phyloP scores from a whole-genome alignment of 148 eudicot species.

The Polygonum aviculare region DNA sequence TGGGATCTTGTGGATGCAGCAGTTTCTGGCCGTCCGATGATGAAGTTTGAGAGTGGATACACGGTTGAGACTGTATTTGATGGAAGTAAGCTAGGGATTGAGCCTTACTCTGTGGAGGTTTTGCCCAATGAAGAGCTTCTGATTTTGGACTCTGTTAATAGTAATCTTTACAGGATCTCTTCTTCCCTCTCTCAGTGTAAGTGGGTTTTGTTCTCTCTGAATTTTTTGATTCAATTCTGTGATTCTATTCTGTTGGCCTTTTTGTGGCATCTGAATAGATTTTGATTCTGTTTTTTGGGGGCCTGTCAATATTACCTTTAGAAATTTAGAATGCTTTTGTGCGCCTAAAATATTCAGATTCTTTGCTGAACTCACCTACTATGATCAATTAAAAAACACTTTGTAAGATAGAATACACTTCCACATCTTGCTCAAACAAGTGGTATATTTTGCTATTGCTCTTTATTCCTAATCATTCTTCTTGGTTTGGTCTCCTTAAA shows the following conservation, averaged over 20 bases:
- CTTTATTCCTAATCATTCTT: not conserved
- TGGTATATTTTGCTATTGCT: not conserved
- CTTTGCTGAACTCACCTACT: not conserved
- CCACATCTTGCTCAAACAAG: too few species aligned
- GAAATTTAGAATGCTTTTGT: not conserved
- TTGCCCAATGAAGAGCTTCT: constrained; percentile 77
- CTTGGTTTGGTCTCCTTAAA: not conserved
- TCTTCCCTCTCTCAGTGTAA: constrained; percentile 86
- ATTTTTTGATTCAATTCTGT: not conserved
- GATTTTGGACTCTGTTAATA: constrained; percentile 83
- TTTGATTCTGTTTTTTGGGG: not conserved
- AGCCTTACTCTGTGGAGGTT: constrained; percentile 73
- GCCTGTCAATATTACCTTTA: not conserved
- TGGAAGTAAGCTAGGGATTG: constrained; percentile 97
- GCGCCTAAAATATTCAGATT: not conserved
- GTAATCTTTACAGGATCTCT: constrained; percentile 85
- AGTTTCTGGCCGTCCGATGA: constrained; percentile 66
- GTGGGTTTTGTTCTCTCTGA: constrained; percentile 14
- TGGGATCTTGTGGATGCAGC: constrained; percentile 34
- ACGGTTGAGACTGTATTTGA: constrained; percentile 96
- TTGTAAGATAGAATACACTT: not conserved
- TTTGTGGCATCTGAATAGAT: not conserved
- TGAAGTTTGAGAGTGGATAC: constrained; percentile 97
- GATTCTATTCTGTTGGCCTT: not conserved
- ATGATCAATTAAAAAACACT: not conserved